Conservation (phyloP, 176 grass and related monocot species). For the Sorghum bicolor region Sorghum_bicolor_NCBIv3 NC_012873.2:10247001-10247500, state of each 20-base stretch:
- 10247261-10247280: background rate
- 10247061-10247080: conserved; percentile 99
- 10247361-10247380: conserved; percentile 10
- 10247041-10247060: conserved; percentile 99
- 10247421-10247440: conserved; percentile 96
- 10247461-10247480: conserved; percentile 97
- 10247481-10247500: conserved; percentile 92
- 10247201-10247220: background rate
- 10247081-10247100: conserved; percentile 78
- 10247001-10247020: background rate
- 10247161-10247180: background rate
- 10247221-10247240: conserved; percentile 10
- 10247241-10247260: background rate
- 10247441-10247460: conserved; percentile 92
- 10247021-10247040: conserved; percentile 61
- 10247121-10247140: background rate
- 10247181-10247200: conserved; percentile 1
- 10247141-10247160: background rate
- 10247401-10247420: conserved; percentile 98
- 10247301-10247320: background rate
- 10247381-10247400: conserved; percentile 67
- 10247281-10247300: background rate
- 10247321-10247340: conserved; percentile 3
- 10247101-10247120: conserved; percentile 29
- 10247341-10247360: conserved; percentile 10